Base-by-base conservation (phyloP, 2,329 filamentous ascomycete species). In the Penicillium vulpinum region DNA sequence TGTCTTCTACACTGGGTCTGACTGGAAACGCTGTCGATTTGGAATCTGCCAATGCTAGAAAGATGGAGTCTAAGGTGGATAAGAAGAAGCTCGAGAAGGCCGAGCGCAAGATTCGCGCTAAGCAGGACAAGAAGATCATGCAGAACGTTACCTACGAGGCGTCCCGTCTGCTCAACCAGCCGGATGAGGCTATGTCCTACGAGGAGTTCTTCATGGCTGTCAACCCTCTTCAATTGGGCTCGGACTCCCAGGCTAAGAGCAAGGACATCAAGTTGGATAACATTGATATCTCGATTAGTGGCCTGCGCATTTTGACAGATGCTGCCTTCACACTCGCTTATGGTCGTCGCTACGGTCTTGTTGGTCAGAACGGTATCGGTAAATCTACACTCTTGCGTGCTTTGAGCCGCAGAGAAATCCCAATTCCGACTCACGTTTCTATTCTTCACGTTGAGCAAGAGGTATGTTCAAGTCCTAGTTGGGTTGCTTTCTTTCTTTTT, bases 191-290 rank as follows among this genome's bases (percentile, higher is more conserved):
- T 13, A 88, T 96, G 81, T 95, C 91, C 39, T 99, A 99, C 74
- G 94, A 99, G 77, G 94, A 99, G 74, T 97, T 99, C 79, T 99
- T 96, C 84, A 97, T 99, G 94, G 89, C 91, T 52, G 94, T 99
- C 80, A 99, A 99, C 76, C 94, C 94, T 59, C 84, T 99, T 61
- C 93, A 97, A 73, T 70, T 97, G 59, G 93, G 92, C 53, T 79
- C 82, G 22, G 86, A 83, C 63, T 75, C 84, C 55, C 76, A 87
- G 58, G 83, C 87, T 31, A 99, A 97, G 87, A 96, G 92, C 76
- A 99, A 99, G 82, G 94, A 99, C 73, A 92, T 99, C 82, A 99
- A 97, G 80, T 81, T 99, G 65, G 94, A 99, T 77, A 92, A 90
- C 67, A 91, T 96, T 71, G 94, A 99, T 75, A 90, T 99, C 53